phyloP scores from a whole-genome alignment of 2,329 filamentous ascomycete genomes.

The Rutstroemia sp. region DNA sequence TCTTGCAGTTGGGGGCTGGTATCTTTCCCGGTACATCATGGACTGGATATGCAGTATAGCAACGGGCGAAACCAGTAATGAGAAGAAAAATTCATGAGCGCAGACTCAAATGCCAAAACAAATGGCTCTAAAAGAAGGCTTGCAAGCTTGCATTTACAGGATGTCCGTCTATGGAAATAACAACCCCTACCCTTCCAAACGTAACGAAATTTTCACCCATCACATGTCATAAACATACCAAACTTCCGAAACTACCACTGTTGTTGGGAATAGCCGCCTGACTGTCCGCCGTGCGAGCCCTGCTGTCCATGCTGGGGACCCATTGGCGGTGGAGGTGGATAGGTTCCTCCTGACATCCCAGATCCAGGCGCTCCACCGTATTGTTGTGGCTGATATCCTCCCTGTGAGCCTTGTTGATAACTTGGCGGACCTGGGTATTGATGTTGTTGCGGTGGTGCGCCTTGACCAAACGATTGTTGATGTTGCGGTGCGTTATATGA shows the following conservation, averaged over 20 bases:
- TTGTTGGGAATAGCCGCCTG: constrained; percentile 6
- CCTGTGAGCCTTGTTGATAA: constrained; percentile 7
- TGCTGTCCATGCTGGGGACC: constrained; percentile 10
- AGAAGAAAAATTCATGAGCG: constrained; percentile 17
- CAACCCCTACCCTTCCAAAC: not conserved
- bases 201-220: not conserved
- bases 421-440: constrained; percentile 15
- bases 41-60: constrained; percentile 17
- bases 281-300: constrained; percentile 6
- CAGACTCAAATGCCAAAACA: not conserved
- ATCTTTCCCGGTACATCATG: constrained; percentile 23
- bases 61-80: not conserved
- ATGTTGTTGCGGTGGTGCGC: constrained; percentile 9
- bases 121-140: not conserved
- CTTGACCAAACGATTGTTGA: constrained; percentile 1
- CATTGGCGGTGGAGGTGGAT: constrained; percentile 4
- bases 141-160: constrained; percentile 5
- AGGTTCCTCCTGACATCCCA: constrained; percentile 2
- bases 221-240: not conserved
- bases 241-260: constrained; percentile 1
- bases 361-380: not conserved
- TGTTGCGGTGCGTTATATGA: constrained; percentile 18
- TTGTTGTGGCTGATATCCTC: constrained; percentile 10
- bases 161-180: not conserved
- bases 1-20: constrained; percentile 41